Evolutionary conservation across 108 stramenopile species (phyloP).

Genomic region (Skeletonema grethae): DNA sequence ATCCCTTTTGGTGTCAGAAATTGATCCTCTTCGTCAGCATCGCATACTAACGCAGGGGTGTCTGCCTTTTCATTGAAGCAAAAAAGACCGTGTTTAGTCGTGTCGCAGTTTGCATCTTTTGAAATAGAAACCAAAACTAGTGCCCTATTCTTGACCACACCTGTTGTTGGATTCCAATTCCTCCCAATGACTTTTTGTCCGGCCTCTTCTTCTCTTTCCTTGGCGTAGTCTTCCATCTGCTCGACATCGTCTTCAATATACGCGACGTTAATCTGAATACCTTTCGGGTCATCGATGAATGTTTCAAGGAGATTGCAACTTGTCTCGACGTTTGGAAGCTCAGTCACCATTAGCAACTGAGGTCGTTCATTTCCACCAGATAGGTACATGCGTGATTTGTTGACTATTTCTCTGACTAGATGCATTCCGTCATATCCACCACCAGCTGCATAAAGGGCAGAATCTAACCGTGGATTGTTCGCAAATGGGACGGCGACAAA

Average conservation of each 20-base stretch:
- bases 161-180: slow-evolving; percentile 8
- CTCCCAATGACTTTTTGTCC: not conserved
- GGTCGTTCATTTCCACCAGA: not conserved
- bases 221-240: slow-evolving; percentile 30
- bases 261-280: slow-evolving; percentile 20
- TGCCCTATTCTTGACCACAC: slow-evolving; percentile 20
- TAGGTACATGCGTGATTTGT: slow-evolving; percentile 3
- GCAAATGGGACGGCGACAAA: slow-evolving; percentile 38
- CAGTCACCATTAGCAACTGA: slow-evolving; percentile 38
- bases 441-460: slow-evolving; percentile 37
- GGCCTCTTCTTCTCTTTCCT: slow-evolving; percentile 24
- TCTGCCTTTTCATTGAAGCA: not conserved
- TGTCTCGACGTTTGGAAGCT: slow-evolving; percentile 42
- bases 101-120: not conserved
- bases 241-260: slow-evolving; percentile 45
- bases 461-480: not conserved
- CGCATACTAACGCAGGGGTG: not conserved
- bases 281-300: not conserved
- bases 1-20: not conserved
- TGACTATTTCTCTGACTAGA: slow-evolving; percentile 11
- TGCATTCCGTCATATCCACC: slow-evolving; percentile 36
- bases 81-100: not conserved
- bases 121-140: slow-evolving; percentile 28
- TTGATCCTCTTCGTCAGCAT: not conserved
- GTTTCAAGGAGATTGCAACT: slow-evolving; percentile 11